A percentile compares a stretch with the other conserved stretches of the same genome.
phyloP scores from a whole-genome alignment of 73 alveolate genomes.

The Blepharisma japonicum region DNA sequence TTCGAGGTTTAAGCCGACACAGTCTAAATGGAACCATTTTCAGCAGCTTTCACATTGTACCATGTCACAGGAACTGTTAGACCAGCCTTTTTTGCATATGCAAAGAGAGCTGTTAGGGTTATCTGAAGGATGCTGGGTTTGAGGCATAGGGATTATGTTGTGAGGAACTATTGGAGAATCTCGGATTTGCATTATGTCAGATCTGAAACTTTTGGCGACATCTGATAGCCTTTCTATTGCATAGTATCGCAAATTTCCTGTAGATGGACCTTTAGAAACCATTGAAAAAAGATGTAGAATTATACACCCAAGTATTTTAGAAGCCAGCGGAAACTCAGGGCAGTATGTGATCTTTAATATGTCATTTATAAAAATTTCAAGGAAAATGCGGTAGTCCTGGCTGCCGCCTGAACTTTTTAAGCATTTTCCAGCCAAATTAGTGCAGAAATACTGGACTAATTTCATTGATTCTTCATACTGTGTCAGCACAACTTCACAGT shows the following conservation, averaged over 20 bases:
- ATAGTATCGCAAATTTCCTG: background rate
- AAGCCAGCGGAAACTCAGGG: conserved; percentile 29
- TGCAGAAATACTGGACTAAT: background rate
- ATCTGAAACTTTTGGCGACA: background rate
- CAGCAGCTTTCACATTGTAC: conserved; percentile 28
- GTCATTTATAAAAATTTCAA: conserved; percentile 6
- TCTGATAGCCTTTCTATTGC: background rate
- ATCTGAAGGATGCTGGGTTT: background rate
- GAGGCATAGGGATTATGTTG: background rate
- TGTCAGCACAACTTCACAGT: background rate
- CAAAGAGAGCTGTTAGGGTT: background rate
- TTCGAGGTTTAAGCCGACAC: conserved; percentile 10
- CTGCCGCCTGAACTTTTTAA: background rate
- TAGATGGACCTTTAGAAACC: background rate
- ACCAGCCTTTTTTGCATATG: conserved; percentile 17
- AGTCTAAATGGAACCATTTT: conserved; percentile 29
- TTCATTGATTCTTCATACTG: background rate
- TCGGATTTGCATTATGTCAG: background rate
- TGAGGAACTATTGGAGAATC: conserved; percentile 8
- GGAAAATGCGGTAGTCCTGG: conserved; percentile 17
- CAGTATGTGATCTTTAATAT: background rate
- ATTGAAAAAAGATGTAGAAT: background rate
- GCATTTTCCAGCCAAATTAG: background rate
- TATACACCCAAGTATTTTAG: background rate
- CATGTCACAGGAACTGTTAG: conserved; percentile 6